phyloP scores from a whole-genome alignment of 2,329 filamentous ascomycete species.

The Arthrobotrys sinensis region DNA sequence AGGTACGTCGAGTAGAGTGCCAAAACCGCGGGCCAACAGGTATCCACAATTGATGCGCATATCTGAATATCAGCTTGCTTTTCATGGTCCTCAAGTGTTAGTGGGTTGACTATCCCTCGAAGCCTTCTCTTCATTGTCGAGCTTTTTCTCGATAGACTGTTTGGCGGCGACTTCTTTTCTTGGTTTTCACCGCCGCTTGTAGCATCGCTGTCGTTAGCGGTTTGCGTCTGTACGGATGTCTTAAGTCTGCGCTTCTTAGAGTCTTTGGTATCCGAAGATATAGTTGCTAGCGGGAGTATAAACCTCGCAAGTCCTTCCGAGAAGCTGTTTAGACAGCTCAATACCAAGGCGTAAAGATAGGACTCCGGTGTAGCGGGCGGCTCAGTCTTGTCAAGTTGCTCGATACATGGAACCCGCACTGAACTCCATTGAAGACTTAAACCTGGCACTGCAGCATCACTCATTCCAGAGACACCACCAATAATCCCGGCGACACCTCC shows the following conservation, averaged over 20 bases:
- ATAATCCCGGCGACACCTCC: constrained; percentile 91
- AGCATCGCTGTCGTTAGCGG: constrained; percentile 52
- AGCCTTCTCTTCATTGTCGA: constrained; percentile 72
- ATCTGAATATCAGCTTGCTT: constrained; percentile 79
- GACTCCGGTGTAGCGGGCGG: constrained; percentile 88
- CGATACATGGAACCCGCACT: constrained; percentile 87
- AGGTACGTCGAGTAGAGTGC: constrained; percentile 96
- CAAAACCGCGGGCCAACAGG: constrained; percentile 95
- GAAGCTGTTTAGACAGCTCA: constrained; percentile 89
- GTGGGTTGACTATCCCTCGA: constrained; percentile 85
- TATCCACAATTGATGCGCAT: constrained; percentile 85
- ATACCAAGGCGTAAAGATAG: constrained; percentile 89
- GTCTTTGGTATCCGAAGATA: constrained; percentile 74
- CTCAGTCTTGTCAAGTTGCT: constrained; percentile 93
- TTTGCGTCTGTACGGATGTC: constrained; percentile 45
- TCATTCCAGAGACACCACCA: constrained; percentile 77
- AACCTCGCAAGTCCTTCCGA: constrained; percentile 95
- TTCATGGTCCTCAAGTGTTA: constrained; percentile 81
- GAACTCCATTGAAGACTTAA: constrained; percentile 94
- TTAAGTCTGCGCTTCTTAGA: constrained; percentile 70
- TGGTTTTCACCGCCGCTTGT: constrained; percentile 61
- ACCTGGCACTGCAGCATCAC: constrained; percentile 78
- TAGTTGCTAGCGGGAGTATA: constrained; percentile 89
- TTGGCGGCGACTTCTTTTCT: constrained; percentile 62
- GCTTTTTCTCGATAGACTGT: constrained; percentile 63